Conservation (phyloP, 345 rosid species). For the Lepidium aucheri region DNA sequence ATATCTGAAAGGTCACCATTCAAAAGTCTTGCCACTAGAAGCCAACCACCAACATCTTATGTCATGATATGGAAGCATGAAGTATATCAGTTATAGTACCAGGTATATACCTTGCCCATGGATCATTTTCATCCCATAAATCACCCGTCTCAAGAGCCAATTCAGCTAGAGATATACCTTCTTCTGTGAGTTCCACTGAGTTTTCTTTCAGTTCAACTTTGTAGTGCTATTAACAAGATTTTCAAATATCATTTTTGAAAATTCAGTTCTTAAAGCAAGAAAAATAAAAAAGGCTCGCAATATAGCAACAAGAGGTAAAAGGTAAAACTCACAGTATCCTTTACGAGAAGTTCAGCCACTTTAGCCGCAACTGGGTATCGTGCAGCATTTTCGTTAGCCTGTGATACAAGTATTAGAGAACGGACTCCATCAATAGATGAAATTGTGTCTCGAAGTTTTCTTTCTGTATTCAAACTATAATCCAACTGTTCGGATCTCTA, state of each 20-base stretch:
- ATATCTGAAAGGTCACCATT: background rate
- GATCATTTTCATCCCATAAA: conserved; percentile 96
- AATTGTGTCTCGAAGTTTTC: background rate
- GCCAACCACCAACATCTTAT: background rate
- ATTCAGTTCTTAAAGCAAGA: background rate
- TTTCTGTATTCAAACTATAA: background rate
- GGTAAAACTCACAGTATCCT: conserved; percentile 51
- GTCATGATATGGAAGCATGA: background rate
- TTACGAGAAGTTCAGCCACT: conserved; percentile 82
- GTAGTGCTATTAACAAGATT: conserved; percentile 57
- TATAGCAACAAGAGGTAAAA: background rate
- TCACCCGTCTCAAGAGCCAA: conserved; percentile 93
- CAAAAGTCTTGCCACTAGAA: background rate
- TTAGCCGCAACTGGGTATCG: conserved; percentile 95
- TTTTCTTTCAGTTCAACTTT: conserved; percentile 83
- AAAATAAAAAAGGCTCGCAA: background rate
- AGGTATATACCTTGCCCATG: conserved; percentile 80
- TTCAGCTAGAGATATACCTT: conserved; percentile 89
- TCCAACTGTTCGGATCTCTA: background rate
- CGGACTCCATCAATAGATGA: background rate
- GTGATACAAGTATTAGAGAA: conserved; percentile 18
- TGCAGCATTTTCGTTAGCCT: conserved; percentile 93
- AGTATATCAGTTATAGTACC: conserved; percentile 3
- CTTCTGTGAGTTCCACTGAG: conserved; percentile 94
- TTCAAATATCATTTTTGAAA: background rate